These are phyloP conservation scores for Ganoderma leucocontextum DNA, from an alignment of 1,284 basidiomycete genomes.

Conservation along the genomic window DNA sequence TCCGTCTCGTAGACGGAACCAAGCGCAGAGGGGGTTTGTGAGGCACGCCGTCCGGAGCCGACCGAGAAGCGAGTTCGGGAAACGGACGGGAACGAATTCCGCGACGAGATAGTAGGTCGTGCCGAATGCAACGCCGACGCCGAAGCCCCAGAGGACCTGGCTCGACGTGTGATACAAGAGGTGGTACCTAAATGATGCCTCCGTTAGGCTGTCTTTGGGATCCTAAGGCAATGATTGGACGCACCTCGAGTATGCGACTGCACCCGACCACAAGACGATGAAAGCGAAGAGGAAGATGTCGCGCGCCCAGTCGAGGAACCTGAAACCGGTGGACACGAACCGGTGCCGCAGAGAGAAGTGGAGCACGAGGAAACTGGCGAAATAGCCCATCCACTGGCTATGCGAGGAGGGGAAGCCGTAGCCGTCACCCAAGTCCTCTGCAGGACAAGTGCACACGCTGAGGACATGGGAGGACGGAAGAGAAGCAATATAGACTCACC, in stretches of 20 bases:
- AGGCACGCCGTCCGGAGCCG: slow-evolving; percentile 58
- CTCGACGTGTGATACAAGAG: slow-evolving; percentile 76
- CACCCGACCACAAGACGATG: slow-evolving; percentile 61
- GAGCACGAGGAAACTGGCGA: slow-evolving; percentile 76
- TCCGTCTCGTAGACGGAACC: slow-evolving; percentile 80
- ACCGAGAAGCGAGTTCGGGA: slow-evolving; percentile 63
- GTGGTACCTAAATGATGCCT: slow-evolving; percentile 57
- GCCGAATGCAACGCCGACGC: slow-evolving; percentile 71
- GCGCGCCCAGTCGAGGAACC: slow-evolving; percentile 58
- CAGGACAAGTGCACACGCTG: not conserved
- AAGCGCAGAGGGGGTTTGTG: slow-evolving; percentile 64
- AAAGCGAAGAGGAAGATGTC: slow-evolving; percentile 56
- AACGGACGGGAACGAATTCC: slow-evolving; percentile 65
- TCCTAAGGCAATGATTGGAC: slow-evolving; percentile 24
- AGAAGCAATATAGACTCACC: slow-evolving; percentile 48
- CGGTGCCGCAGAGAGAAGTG: slow-evolving; percentile 79
- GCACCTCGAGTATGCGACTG: slow-evolving; percentile 85
- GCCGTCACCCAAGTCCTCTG: slow-evolving; percentile 72
- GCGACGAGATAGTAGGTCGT: slow-evolving; percentile 62
- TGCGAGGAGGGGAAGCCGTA: slow-evolving; percentile 92
- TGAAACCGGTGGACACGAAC: slow-evolving; percentile 62
- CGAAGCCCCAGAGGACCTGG: slow-evolving; percentile 80
- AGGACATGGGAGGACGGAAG: not conserved
- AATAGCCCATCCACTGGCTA: slow-evolving; percentile 91
- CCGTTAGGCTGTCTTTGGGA: not conserved